These are phyloP conservation scores for Fusarium transvaalense DNA, from an alignment of 2,329 filamentous ascomycete genomes.

Conservation along the genomic window DNA sequence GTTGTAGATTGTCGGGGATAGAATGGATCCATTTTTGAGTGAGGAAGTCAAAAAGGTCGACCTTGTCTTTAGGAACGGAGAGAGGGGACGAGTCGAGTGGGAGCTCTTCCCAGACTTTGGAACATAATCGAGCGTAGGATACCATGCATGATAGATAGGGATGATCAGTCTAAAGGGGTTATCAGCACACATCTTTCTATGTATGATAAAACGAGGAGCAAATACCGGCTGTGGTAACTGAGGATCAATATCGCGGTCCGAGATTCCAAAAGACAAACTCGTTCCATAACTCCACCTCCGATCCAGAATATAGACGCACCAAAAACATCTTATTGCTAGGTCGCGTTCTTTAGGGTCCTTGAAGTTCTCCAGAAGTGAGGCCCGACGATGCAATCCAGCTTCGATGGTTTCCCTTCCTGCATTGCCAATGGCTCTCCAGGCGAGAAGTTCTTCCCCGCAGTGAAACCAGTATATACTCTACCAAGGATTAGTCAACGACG, in stretches of 20 bases:
- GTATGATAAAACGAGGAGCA: neutral
- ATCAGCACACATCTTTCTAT: rapidly evolving
- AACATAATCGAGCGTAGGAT: constrained; percentile 1
- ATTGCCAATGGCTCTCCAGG: constrained; percentile 16
- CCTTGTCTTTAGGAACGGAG: constrained; percentile 5
- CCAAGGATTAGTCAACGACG: neutral
- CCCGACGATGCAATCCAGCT: constrained; percentile 2
- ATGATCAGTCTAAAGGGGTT: neutral
- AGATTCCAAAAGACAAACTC: constrained; percentile 10
- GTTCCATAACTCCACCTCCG: constrained; percentile 16
- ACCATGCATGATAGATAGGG: constrained; percentile 17
- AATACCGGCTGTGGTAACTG: constrained; percentile 9
- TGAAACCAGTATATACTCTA: constrained; percentile 29
- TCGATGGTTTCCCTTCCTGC: constrained; percentile 6
- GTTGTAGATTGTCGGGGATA: constrained; percentile 10
- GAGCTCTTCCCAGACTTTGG: constrained; percentile 16
- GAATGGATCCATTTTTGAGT: constrained; percentile 21
- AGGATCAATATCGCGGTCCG: constrained; percentile 14
- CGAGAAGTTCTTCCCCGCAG: constrained; percentile 13
- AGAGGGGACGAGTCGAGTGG: constrained; percentile 4
- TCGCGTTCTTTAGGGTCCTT: neutral
- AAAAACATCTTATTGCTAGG: constrained; percentile 12
- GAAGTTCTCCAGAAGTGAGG: constrained; percentile 15
- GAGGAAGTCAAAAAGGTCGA: constrained; percentile 18
- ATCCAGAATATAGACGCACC: constrained; percentile 17